These are phyloP conservation scores for Tylopilus balloui DNA, from an alignment of 768 basidiomycete species.

Conservation along the genomic window DNA sequence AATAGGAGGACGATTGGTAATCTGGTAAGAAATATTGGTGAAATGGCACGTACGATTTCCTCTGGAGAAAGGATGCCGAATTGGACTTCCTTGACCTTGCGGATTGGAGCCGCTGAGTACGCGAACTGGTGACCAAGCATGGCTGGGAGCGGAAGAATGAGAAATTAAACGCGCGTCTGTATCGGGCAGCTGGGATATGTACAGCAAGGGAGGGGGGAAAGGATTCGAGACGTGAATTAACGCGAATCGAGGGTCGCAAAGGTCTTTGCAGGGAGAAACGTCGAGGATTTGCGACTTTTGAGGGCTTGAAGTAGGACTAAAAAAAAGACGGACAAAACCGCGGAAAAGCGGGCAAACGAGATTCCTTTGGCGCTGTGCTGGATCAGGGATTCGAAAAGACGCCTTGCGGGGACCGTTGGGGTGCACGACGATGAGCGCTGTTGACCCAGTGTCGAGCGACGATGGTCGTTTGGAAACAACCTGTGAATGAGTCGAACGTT, in stretches of 20 bases:
- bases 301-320: conserved; percentile 2
- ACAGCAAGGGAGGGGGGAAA: conserved; percentile 1
- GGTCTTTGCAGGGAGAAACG: neutral
- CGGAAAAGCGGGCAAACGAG: conserved; percentile 10
- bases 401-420: conserved; percentile 5
- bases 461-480: conserved; percentile 34
- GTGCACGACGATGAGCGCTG: conserved; percentile 14
- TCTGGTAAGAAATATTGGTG: neutral
- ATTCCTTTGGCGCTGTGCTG: conserved; percentile 1
- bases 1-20: conserved; percentile 16
- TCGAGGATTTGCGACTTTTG: conserved; percentile 23
- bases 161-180: conserved; percentile 16
- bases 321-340: conserved; percentile 16
- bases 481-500: conserved; percentile 31
- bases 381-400: neutral
- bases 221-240: conserved; percentile 22
- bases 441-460: conserved; percentile 21
- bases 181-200: neutral
- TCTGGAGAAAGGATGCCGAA: conserved; percentile 98
- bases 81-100: conserved; percentile 96
- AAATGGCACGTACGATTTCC: conserved; percentile 69
- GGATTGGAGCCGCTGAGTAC: conserved; percentile 88
- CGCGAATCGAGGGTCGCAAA: conserved; percentile 20
- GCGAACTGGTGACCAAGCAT: conserved; percentile 92
- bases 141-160: conserved; percentile 17